Evolutionary conservation across 1,284 basidiomycete species (phyloP).

Genomic region (Volvariella surrecta): DNA sequence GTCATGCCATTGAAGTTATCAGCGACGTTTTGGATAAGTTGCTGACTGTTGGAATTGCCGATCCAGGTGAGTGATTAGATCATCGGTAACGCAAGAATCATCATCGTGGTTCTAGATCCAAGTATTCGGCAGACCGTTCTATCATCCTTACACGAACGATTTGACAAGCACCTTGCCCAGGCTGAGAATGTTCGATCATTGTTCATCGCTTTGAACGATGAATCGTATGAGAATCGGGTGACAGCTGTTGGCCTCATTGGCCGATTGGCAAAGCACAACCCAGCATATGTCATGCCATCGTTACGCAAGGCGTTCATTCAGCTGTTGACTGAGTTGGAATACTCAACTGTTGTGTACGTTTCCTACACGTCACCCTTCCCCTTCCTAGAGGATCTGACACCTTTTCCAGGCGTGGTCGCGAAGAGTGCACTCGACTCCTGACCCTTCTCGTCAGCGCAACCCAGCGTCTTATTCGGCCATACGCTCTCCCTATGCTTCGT

Average conservation of each 20-base stretch:
- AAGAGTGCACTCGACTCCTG: constrained; percentile 87
- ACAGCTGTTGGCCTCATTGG: constrained; percentile 91
- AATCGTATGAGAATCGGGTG: constrained; percentile 90
- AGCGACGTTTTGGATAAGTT: constrained; percentile 98
- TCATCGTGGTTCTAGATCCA: constrained; percentile 43
- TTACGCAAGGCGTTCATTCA: constrained; percentile 95
- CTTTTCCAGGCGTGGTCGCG: constrained; percentile 63
- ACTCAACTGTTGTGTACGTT: constrained; percentile 81
- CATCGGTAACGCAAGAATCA: constrained; percentile 5
- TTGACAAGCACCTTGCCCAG: constrained; percentile 98
- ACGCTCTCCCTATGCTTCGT: constrained; percentile 92
- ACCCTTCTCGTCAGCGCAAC: constrained; percentile 87
- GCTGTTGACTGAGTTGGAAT: constrained; percentile 94
- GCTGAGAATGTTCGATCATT: constrained; percentile 96
- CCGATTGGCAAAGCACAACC: constrained; percentile 91
- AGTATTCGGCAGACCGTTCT: constrained; percentile 85
- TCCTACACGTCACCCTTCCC: not conserved
- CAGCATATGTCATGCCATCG: constrained; percentile 98
- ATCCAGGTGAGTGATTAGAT: constrained; percentile 60
- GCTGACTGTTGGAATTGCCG: constrained; percentile 93
- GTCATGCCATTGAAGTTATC: constrained; percentile 95
- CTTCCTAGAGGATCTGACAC: not conserved
- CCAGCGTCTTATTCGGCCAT: constrained; percentile 91
- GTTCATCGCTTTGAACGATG: constrained; percentile 97
- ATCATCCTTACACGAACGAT: constrained; percentile 84